Base-by-base conservation (phyloP, 1,284 basidiomycete genomes). In the Exobasidium cylindrosporum region DNA sequence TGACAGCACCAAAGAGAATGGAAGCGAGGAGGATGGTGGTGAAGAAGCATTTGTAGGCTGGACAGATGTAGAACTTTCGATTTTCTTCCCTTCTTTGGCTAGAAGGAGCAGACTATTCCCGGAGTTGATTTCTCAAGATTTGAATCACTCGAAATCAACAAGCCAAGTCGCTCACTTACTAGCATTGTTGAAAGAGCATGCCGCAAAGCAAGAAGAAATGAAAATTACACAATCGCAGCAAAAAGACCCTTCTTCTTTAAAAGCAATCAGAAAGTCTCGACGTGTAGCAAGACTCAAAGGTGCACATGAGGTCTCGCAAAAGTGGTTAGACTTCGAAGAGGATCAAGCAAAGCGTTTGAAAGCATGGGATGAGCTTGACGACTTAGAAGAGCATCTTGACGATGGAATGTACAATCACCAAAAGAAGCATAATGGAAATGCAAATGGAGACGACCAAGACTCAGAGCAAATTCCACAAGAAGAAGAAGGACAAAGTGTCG, bases 61-160 rank as follows among this genome's bases (percentile, higher is more conserved):
- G 53, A 40, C 24, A 21, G 23, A 55, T 2, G 21, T 14, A 4
- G 53, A 55, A 26, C 14, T 55, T 6, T 3, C n/a, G 14, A 6
- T 40, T 3, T 35, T 55, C 53, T 55, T 55, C 26, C 21, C 23
- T 14, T 21, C 21, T 55, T 29, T 55, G 3, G 53, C n/a, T 17
- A 44, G 53, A 17, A 40, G 40, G 11, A 40, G 32, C 21, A 35
- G 28, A 23, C 17, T 35, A 23, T 23, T 21, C n/a, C 23, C 24
- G 13, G 53, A 55, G 14, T 35, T 55, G 17, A 55, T 55, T 28
- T 21, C 53, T 21, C 5, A 23, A n/a, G 53, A 55, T 35, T 35
- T 55, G 17, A 4, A 31, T 17, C 21, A 29, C 30, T n/a, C 24
- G 26, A 55, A 55, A 44, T 44, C 53, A 13, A 44, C 23, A 13